Base-by-base conservation (phyloP, 2,329 filamentous ascomycete species). In the Aspergillus tanneri region DNA sequence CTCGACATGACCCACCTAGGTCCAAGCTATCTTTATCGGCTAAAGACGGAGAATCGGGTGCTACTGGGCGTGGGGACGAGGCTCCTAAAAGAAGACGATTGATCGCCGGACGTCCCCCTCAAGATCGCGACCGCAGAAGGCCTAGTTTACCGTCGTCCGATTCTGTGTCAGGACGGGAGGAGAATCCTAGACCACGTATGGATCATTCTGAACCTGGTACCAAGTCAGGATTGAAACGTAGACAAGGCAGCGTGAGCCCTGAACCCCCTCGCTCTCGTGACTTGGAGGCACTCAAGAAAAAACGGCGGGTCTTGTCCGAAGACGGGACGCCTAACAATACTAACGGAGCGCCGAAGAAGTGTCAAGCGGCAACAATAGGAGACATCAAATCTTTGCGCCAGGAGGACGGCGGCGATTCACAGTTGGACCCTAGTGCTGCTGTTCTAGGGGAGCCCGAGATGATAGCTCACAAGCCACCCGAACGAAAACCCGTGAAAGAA, bases 241-340 rank as follows among this genome's bases (percentile, higher is more conserved):
- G 67, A 22, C 68, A 72, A 35, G 66, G 61, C 39, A 75, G 72
- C 47, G 58, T 61, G 18, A 73, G 71, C n/a, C 72, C 72, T 4
- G 67, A 71, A 45, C 55, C 70, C 45, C 64, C 63, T 28, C 66
- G 63, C 24, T 67, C 68, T 9, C 65, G 64, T 34, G 67, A 59
- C 21, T 52, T 57, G n/a, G 65, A 69, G 14, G 42, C 57, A n/a
- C 65, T 68, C 11, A 72, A 71, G 57, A 75, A 75, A 59, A 69
- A 71, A 49, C 62, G 71, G 41, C 71, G 70, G 6, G 63, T 74
- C 28, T 56, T 68, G 10, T 62, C 68, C 2, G 72, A 74, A 34
- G 72, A 71, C 36, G 70, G 60, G 24, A 35, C 56, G 11, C 56
- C 63, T 4, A 67, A 61, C 25, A 43, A 60, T 30, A 46, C 62